Conservation (phyloP, 345 rosid genomes). For the Gossypium rotundifolium region DNA sequence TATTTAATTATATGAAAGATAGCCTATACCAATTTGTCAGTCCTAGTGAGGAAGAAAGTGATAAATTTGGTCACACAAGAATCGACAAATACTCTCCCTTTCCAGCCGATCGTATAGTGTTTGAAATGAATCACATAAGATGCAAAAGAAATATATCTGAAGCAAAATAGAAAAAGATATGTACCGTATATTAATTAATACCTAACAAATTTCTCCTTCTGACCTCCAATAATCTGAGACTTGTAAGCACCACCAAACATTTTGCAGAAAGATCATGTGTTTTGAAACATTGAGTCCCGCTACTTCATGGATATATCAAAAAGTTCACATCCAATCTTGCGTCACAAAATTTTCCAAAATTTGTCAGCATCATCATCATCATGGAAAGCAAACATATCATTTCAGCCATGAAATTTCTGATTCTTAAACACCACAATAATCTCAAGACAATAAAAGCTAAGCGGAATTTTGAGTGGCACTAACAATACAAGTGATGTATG, state of each 20-base stretch:
- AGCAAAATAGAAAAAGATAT: not conserved
- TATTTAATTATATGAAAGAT: not conserved
- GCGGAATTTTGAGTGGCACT: not conserved
- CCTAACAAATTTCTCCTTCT: constrained; percentile 76
- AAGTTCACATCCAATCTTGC: not conserved
- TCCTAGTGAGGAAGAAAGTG: not conserved
- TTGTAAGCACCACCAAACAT: constrained; percentile 68
- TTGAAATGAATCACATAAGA: not conserved
- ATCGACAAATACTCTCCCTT: not conserved
- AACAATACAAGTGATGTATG: not conserved
- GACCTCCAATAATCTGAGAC: constrained; percentile 72
- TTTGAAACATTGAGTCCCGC: constrained; percentile 1
- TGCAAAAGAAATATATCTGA: not conserved
- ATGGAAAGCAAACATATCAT: not conserved
- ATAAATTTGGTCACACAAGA: not conserved
- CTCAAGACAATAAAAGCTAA: not conserved
- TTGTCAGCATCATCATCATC: not conserved
- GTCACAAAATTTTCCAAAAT: not conserved
- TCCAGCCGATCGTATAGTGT: not conserved
- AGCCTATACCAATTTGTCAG: not conserved
- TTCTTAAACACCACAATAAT: not conserved
- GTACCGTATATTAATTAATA: constrained; percentile 12
- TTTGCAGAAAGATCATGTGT: constrained; percentile 26
- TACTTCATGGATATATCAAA: not conserved
- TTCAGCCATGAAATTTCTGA: not conserved